These are phyloP conservation scores for Nepenthes mirabilis DNA, from an alignment of 148 eudicot genomes.

Conservation along the genomic window DNA sequence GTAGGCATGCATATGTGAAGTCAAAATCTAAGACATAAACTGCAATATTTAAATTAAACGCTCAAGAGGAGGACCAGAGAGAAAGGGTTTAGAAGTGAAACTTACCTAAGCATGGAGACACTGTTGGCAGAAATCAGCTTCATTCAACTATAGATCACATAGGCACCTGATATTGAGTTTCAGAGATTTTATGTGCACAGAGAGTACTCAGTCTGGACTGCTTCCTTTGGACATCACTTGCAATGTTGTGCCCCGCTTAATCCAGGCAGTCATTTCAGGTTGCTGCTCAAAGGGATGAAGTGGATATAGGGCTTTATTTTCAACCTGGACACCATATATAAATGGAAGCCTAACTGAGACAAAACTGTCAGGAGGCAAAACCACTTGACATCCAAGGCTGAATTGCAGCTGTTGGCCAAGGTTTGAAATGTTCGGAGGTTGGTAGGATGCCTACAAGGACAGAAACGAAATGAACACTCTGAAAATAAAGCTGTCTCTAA, in stretches of 20 bases:
- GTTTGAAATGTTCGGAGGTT: constrained; percentile 31
- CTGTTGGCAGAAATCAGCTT: not conserved
- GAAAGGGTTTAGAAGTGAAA: no score
- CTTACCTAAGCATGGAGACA: not conserved
- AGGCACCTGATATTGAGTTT: not conserved
- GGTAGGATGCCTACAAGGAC: constrained; percentile 47
- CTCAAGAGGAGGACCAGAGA: no score
- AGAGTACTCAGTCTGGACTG: constrained; percentile 21
- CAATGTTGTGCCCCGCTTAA: constrained; percentile 59
- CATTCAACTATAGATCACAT: not conserved
- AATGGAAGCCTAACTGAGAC: constrained; percentile 86
- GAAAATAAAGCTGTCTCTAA: not conserved
- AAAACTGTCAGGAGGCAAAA: constrained; percentile 92
- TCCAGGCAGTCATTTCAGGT: constrained; percentile 82
- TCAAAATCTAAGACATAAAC: no score
- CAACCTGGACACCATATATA: constrained; percentile 53
- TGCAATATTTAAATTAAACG: no score
- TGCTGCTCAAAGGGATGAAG: constrained; percentile 59
- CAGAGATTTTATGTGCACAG: not conserved
- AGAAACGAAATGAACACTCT: not conserved
- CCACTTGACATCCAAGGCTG: constrained; percentile 59
- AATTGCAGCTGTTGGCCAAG: constrained; percentile 55
- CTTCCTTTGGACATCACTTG: constrained; percentile 41
- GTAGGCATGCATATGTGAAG: no score
- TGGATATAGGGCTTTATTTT: constrained; percentile 49